Conservation (phyloP, 2,329 filamentous ascomycete genomes). For the Fusarium odoratissimum region DNA sequence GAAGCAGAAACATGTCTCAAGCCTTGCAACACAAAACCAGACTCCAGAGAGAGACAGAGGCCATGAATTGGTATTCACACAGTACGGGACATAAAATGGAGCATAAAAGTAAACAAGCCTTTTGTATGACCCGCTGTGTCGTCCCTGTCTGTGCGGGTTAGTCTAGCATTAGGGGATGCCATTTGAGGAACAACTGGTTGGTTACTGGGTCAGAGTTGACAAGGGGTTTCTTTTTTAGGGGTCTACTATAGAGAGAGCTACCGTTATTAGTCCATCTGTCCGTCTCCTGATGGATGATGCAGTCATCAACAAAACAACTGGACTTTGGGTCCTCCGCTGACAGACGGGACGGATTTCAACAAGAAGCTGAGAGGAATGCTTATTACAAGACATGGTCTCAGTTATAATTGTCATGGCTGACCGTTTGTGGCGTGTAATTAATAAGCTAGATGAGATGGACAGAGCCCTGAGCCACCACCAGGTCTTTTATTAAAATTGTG, state of each 20-base stretch:
- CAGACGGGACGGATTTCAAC: background rate
- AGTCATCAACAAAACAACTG: conserved; percentile 22
- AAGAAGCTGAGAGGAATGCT: conserved; percentile 31
- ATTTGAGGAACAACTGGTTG: conserved; percentile 30
- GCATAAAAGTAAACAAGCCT: conserved; percentile 43
- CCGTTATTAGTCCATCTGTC: background rate
- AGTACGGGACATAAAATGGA: conserved; percentile 7
- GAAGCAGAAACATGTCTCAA: conserved; percentile 36
- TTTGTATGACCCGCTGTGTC: conserved; percentile 39
- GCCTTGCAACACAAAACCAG: background rate
- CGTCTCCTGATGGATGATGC: conserved; percentile 25
- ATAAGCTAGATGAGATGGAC: conserved; percentile 23
- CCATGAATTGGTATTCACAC: conserved; percentile 4
- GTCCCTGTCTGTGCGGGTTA: conserved; percentile 38
- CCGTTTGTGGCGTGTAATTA: conserved; percentile 31
- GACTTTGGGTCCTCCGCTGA: background rate
- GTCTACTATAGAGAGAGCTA: background rate
- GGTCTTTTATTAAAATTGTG: conserved; percentile 13
- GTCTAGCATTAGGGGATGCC: conserved; percentile 22
- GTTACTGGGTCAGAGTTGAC: conserved; percentile 24
- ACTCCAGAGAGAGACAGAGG: background rate
- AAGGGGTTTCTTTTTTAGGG: conserved; percentile 34
- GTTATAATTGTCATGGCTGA: conserved; percentile 8
- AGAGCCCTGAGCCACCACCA: conserved; percentile 25
- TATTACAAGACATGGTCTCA: conserved; percentile 3